Evolutionary conservation across 139 green algal genomes (phyloP), one percentile per base, ranked within the genome.

Genomic region (Tetraselmis chui): DNA sequence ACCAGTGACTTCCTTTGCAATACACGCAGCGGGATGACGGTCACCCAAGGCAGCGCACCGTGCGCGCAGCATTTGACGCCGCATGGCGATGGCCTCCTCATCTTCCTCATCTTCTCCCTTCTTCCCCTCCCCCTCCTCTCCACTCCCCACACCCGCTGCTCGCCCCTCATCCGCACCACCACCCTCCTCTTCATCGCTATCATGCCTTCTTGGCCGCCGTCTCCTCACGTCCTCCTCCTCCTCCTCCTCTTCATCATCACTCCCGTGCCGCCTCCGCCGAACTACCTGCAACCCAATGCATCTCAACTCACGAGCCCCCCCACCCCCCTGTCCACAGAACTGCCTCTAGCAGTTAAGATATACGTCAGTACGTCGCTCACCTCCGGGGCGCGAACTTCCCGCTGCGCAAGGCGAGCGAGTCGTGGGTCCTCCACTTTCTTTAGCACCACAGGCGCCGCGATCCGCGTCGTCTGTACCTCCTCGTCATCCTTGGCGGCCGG

Each of bases 381-480:
- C 45, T 67, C 45, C 45, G 45, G 45, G 5, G 45, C 45, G 45
- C 45, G 45, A 5, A 67, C 45, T 18, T 18, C 45, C 11, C 45
- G 45, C 27, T 86, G 83, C 75, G 80, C 85, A 30, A 95, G 82
- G 28, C 92, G 88, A 0, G 80, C 75, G 25, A 96, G 81, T 2
- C 92, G 85, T 0, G 90, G 88, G 32, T 95, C 91, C 30, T 91
- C 92, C 2, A 78, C 88, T 27, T 80, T 88, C 75, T 92, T 91
- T 0, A 95, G 74, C 2, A 96, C 87, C 27, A 95, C 91, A 1
- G 93, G 91, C 0, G 91, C 89, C 26, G 87, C 82, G 23, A 93
- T 82, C 22, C 87, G 88, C 23, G 91, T 91, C 0, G 88, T 85
- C 31, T 85, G 79, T 2, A 91, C 83, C 30, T 85, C 79, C 81